These are phyloP conservation scores for Drechslerella coelobrocha DNA, from an alignment of 2,329 filamentous ascomycete species.

Conservation along the genomic window DNA sequence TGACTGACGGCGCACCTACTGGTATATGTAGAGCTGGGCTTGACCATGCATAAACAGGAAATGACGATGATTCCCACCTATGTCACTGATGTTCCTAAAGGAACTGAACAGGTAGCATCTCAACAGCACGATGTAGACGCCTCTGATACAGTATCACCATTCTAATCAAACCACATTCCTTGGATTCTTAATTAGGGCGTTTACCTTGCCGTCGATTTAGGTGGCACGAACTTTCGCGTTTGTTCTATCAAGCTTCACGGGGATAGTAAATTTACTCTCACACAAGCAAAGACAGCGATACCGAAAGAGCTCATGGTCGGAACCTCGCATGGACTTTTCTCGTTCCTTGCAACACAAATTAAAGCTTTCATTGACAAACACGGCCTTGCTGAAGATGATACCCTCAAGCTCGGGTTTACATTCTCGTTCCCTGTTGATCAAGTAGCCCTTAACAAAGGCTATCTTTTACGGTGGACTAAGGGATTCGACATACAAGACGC, in stretches of 20 bases:
- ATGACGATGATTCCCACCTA: slow-evolving; percentile 97
- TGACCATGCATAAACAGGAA: slow-evolving; percentile 77
- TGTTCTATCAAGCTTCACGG: slow-evolving; percentile 94
- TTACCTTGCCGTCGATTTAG: slow-evolving; percentile 96
- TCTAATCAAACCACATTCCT: slow-evolving; percentile 23
- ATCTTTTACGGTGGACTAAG: slow-evolving; percentile 96
- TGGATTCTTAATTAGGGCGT: slow-evolving; percentile 69
- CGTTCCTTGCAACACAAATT: slow-evolving; percentile 91
- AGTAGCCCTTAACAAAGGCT: slow-evolving; percentile 91
- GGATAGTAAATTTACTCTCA: slow-evolving; percentile 92
- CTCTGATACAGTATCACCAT: slow-evolving; percentile 30
- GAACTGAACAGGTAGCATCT: slow-evolving; percentile 84
- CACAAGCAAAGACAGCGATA: slow-evolving; percentile 89
- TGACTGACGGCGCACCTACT: slow-evolving; percentile 1
- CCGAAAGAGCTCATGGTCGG: slow-evolving; percentile 89
- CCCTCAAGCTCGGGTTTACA: slow-evolving; percentile 91
- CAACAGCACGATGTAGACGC: slow-evolving; percentile 23
- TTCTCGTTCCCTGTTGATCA: slow-evolving; percentile 98
- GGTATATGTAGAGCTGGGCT: slow-evolving; percentile 73
- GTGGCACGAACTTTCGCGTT: slow-evolving; percentile 97
- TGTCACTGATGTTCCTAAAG: slow-evolving; percentile 93
- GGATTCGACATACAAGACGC: slow-evolving; percentile 97
- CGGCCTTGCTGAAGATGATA: slow-evolving; percentile 83
- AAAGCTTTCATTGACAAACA: slow-evolving; percentile 85
- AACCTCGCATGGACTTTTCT: slow-evolving; percentile 83